Conservation (phyloP, 2,329 filamentous ascomycete species). For the Colletotrichum godetiae region DNA sequence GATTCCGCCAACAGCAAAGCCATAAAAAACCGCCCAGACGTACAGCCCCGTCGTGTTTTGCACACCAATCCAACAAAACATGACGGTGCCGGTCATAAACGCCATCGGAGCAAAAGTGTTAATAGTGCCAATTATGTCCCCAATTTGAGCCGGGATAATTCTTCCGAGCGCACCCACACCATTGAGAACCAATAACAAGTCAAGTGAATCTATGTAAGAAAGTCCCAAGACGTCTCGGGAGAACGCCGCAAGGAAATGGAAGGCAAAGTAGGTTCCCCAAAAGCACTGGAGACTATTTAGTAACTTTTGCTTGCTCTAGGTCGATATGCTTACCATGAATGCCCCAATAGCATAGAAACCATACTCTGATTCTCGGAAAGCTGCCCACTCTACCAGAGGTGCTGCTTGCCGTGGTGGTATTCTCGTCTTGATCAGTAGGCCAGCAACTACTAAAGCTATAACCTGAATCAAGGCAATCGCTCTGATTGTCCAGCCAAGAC, state of each 20-base stretch:
- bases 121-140: constrained; percentile 61
- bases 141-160: constrained; percentile 58
- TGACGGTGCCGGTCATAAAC: constrained; percentile 37
- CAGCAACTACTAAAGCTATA: constrained; percentile 49
- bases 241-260: constrained; percentile 68
- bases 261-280: constrained; percentile 65
- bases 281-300: constrained; percentile 52
- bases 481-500: constrained; percentile 69
- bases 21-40: constrained; percentile 43
- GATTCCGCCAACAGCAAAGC: constrained; percentile 41
- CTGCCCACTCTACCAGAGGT: constrained; percentile 55
- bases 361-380: constrained; percentile 59
- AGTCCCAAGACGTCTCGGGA: constrained; percentile 52
- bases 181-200: constrained; percentile 63
- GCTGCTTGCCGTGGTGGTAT: constrained; percentile 54
- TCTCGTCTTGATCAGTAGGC: constrained; percentile 52
- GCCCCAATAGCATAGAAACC: constrained; percentile 50
- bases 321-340: constrained; percentile 40
- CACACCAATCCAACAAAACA: constrained; percentile 46
- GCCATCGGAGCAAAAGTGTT: constrained; percentile 59
- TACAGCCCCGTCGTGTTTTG: constrained; percentile 40
- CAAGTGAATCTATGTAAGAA: constrained; percentile 48
- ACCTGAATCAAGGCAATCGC: constrained; percentile 71
- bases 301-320: not conserved
- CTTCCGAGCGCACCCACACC: constrained; percentile 62